Evolutionary conservation across 371 early-diverging fungal genomes (phyloP).

Genomic region (Antonospora locustae): DNA sequence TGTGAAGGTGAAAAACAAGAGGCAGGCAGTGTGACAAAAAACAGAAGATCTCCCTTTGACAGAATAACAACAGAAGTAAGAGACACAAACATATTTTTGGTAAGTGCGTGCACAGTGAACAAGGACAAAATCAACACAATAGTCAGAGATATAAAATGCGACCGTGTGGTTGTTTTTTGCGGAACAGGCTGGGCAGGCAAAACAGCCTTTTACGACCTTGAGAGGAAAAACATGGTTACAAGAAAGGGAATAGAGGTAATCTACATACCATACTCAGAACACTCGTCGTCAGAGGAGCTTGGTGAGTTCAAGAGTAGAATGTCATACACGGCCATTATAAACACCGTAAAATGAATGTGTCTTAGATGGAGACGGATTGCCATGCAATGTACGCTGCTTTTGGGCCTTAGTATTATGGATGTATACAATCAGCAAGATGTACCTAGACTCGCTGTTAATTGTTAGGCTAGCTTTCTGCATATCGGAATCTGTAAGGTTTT

Average conservation of each 20-base stretch:
- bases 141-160: neutral
- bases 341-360: slow-evolving; percentile 29
- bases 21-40: neutral
- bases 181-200: slow-evolving; percentile 27
- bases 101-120: neutral
- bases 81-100: slow-evolving; percentile 1
- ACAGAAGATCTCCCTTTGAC: neutral
- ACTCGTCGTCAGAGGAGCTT: slow-evolving; percentile 12
- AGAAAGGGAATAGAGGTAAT: slow-evolving; percentile 27
- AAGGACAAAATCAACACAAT: neutral
- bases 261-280: slow-evolving; percentile 24
- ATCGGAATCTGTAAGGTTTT: too few species aligned
- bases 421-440: too few species aligned
- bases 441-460: too few species aligned
- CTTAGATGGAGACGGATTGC: too few species aligned
- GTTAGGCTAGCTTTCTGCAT: too few species aligned
- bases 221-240: slow-evolving; percentile 6
- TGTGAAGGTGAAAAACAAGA: neutral
- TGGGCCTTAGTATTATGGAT: too few species aligned
- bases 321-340: slow-evolving; percentile 7
- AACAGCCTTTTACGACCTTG: slow-evolving; percentile 6
- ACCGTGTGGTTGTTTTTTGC: slow-evolving; percentile 6
- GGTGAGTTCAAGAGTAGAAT: slow-evolving; percentile 2
- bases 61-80: neutral
- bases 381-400: too few species aligned